Evolutionary conservation across 1,284 basidiomycete genomes (phyloP), one percentile per base, ranked within the genome.

Genomic region (Athelia psychrophila): DNA sequence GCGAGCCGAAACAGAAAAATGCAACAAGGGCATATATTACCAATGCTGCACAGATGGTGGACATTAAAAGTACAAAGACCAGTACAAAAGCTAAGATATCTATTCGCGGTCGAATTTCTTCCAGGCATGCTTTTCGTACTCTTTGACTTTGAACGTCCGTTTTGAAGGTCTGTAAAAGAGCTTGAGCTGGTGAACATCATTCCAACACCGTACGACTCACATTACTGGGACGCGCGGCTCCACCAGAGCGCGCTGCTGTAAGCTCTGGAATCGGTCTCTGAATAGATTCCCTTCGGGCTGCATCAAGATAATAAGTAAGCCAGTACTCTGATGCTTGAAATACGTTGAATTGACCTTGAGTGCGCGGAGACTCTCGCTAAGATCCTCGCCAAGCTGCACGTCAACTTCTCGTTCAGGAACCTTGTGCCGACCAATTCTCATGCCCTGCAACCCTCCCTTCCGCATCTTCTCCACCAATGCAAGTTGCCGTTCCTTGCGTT

Each of bases 251-350:
- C 91, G 78, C 50, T 90, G 84, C 60, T 95, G 91, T 67, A 93
- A 68, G 60, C 82, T 92, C 42, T 88, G 68, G 75, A 94, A 95
- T 2, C 94, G 82, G 66, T 97, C 95, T 44, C 86, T 81, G 80
- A 96, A 97, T 23, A 96, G 71, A 67, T 96, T 97, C 27, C 95
- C 95, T 72, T 97, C 94, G 18, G 92, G 90, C 91, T 94, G 55
- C 25, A 30, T 30, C 13, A 46, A 51, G 13, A 33, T 35, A 20
- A 35, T 47, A 44, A 54, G 44, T 18, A 40, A n/a, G 32, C 6
- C 16, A 36, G n/a, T 45, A 22, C 42, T 15, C 46, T 22, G 16
- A 30, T 32, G 32, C 44, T 38, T 19, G n/a, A n/a, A n/a, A 42
- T 38, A 13, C 40, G 20, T 49, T 4, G 35, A 44, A 51, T 77